These are phyloP conservation scores for Acacia melanoxylon DNA, from an alignment of 306 rosid genomes.

Conservation along the genomic window DNA sequence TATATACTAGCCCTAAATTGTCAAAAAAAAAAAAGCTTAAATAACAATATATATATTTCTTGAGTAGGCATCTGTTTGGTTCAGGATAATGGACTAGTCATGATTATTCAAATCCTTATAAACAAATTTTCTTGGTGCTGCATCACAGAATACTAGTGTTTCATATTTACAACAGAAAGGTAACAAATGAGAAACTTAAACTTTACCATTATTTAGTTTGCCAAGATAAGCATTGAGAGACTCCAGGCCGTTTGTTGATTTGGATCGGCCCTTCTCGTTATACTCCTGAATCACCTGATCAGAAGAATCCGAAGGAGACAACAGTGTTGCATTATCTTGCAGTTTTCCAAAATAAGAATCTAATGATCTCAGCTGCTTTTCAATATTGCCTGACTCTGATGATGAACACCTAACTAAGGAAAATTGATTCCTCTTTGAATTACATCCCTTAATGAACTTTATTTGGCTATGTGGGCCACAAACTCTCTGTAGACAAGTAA, in stretches of 20 bases:
- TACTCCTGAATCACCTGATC: constrained; percentile 32
- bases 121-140: not conserved
- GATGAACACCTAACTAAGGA: constrained; percentile 36
- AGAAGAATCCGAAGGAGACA: constrained; percentile 32
- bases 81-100: not conserved
- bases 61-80: not conserved
- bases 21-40: not conserved
- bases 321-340: constrained; percentile 27
- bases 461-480: constrained; percentile 15
- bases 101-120: not conserved
- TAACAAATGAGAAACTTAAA: constrained; percentile 17
- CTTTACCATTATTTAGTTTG: constrained; percentile 56
- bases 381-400: constrained; percentile 33
- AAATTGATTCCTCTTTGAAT: constrained; percentile 23
- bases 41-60: not conserved
- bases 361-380: constrained; percentile 63
- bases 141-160: not conserved
- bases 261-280: constrained; percentile 29
- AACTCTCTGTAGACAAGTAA: not conserved
- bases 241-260: constrained; percentile 49
- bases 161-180: not conserved
- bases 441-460: constrained; percentile 34
- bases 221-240: constrained; percentile 70
- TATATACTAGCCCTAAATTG: not conserved
- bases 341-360: constrained; percentile 72